Conservation (phyloP, 495 filamentous ascomycete species). For the Daldinia childiae region DNA sequence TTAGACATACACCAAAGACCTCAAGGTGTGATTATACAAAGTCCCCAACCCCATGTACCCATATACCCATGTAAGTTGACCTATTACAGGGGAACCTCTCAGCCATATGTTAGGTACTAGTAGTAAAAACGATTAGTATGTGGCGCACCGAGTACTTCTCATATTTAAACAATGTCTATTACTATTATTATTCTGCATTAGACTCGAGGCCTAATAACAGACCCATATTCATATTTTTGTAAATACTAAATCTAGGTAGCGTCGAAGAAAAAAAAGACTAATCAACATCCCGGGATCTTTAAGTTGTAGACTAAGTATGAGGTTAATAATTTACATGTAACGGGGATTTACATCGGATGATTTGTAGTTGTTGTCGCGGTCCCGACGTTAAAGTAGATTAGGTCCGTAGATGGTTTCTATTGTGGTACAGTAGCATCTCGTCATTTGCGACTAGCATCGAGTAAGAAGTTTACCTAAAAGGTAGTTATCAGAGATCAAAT, state of each 20-base stretch:
- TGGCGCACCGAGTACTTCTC: neutral
- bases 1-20: conserved; percentile 12
- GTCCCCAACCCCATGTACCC: neutral
- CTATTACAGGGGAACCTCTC: neutral
- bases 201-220: neutral
- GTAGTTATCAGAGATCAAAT: conserved; percentile 36
- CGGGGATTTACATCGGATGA: conserved; percentile 13
- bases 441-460: conserved; percentile 34
- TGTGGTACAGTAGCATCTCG: conserved; percentile 33
- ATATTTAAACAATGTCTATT: conserved; percentile 2
- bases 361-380: conserved; percentile 10
- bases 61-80: no score
- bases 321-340: conserved; percentile 10
- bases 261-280: neutral
- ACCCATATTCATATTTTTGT: conserved; percentile 5
- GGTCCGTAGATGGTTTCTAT: conserved; percentile 6
- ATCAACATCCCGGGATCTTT: conserved; percentile 1
- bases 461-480: conserved; percentile 19
- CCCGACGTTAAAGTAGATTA: neutral
- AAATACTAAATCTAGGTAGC: conserved; percentile 8
- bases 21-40: conserved; percentile 23
- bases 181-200: conserved; percentile 20
- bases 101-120: neutral
- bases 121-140: neutral
- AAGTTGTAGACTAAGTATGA: neutral